A percentile compares a stretch with the other conserved stretches of the same genome.
These are phyloP conservation scores for Kokia cookei DNA, from an alignment of 441 rosid genomes.

Conservation along the genomic window DNA sequence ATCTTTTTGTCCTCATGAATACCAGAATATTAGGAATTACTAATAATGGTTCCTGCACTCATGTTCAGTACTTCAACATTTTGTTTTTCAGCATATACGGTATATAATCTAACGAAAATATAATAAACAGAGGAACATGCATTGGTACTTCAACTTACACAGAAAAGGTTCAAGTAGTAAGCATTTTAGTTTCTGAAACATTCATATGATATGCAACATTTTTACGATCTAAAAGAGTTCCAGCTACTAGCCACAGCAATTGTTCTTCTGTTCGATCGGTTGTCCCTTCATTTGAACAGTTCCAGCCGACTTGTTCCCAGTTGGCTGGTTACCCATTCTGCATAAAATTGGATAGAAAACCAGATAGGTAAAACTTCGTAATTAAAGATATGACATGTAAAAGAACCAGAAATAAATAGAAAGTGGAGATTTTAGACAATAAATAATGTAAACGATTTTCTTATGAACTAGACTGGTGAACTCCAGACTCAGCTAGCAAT, in stretches of 20 bases:
- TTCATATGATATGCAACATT: constrained; percentile 5
- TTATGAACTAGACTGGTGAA: not conserved
- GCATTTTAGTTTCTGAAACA: constrained; percentile 11
- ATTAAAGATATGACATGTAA: not conserved
- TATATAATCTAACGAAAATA: not conserved
- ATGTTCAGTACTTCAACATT: not conserved
- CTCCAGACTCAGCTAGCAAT: not conserved
- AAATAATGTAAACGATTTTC: not conserved
- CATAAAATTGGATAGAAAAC: not conserved
- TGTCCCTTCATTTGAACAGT: constrained; percentile 71
- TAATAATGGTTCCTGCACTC: not conserved
- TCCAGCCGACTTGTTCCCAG: constrained; percentile 46
- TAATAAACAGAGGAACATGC: not conserved
- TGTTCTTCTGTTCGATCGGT: constrained; percentile 59
- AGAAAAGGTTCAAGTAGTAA: not conserved
- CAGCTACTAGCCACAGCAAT: constrained; percentile 48
- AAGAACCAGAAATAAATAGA: not conserved
- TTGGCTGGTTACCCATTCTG: constrained; percentile 78
- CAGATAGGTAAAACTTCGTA: not conserved
- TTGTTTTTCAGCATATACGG: not conserved
- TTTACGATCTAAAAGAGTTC: not conserved
- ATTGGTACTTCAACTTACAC: constrained; percentile 1
- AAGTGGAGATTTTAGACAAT: not conserved
- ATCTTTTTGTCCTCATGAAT: too few species aligned
- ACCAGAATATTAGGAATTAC: not conserved